Conservation (phyloP, 306 rosid species). For the Malus sylvestris region DNA sequence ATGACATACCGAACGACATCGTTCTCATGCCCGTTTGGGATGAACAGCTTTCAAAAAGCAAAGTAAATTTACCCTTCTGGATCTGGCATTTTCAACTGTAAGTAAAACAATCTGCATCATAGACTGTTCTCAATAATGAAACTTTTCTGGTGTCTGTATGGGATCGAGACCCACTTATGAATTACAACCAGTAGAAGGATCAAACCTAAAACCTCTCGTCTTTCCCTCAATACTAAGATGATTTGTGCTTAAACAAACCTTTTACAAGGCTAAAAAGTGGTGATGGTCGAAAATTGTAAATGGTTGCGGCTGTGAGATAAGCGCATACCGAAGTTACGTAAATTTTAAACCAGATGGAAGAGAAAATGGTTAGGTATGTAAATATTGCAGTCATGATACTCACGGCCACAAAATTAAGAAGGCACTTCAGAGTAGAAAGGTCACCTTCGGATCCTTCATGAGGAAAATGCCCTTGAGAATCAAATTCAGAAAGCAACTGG, state of each 20-base stretch:
- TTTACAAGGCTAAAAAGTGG: slow-evolving; percentile 39
- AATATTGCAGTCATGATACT: slow-evolving; percentile 32
- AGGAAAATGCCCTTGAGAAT: slow-evolving; percentile 54
- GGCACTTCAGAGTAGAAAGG: slow-evolving; percentile 41
- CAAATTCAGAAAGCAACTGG: slow-evolving; percentile 52
- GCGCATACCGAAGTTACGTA: slow-evolving; percentile 48
- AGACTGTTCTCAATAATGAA: background rate
- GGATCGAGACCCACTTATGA: background rate
- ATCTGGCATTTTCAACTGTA: background rate
- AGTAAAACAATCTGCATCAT: background rate
- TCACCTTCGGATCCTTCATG: slow-evolving; percentile 45
- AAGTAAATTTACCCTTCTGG: too few species aligned
- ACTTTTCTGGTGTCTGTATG: background rate
- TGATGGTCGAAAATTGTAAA: slow-evolving; percentile 46
- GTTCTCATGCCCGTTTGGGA: too few species aligned
- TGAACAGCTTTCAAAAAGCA: too few species aligned
- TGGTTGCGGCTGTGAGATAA: slow-evolving; percentile 52
- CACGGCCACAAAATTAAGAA: slow-evolving; percentile 36
- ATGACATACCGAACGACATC: too few species aligned
- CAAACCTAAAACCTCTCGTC: background rate
- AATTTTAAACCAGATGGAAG: slow-evolving; percentile 52
- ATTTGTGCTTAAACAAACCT: slow-evolving; percentile 7
- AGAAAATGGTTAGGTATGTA: slow-evolving; percentile 32
- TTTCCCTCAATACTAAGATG: slow-evolving; percentile 8
- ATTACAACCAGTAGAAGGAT: slow-evolving; percentile 11